Percentiles rank a stretch among this genome's conserved stretches.
phyloP scores from a whole-genome alignment of 2,329 filamentous ascomycete species.

The Fusarium zealandicum region DNA sequence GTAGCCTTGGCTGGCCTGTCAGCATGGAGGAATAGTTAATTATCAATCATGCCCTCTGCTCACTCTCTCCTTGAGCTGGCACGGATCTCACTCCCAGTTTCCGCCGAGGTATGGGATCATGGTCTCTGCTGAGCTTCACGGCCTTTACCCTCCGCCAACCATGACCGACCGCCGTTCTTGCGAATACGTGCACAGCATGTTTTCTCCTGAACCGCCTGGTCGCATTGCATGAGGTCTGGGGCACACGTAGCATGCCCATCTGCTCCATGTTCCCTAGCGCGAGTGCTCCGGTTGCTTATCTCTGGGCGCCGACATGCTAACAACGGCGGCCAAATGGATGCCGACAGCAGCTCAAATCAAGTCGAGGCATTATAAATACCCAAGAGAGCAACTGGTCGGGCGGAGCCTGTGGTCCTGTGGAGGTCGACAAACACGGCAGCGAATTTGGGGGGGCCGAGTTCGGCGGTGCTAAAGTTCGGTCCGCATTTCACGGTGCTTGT shows the following conservation, averaged over 20 bases:
- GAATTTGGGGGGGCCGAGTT: conserved; percentile 34
- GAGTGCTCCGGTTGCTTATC: conserved; percentile 35
- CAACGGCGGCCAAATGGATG: conserved; percentile 27
- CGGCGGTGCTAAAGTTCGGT: conserved; percentile 30
- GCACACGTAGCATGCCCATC: conserved; percentile 9
- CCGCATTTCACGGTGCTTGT: conserved; percentile 18
- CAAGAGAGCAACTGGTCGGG: conserved; percentile 32
- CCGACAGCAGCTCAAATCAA: conserved; percentile 35
- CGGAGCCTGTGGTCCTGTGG: conserved; percentile 34
- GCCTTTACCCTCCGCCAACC: conserved; percentile 27
- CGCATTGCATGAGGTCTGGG: conserved; percentile 18
- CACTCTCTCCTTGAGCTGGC: neutral
- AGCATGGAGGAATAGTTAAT: conserved; percentile 12
- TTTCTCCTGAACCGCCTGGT: conserved; percentile 9
- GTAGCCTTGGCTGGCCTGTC: conserved; percentile 4
- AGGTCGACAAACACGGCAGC: conserved; percentile 14
- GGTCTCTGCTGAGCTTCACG: conserved; percentile 9
- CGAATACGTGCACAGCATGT: conserved; percentile 4
- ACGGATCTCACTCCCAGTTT: conserved; percentile 16
- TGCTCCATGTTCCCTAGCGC: conserved; percentile 35
- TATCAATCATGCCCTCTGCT: conserved; percentile 12
- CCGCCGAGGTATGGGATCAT: conserved; percentile 14
- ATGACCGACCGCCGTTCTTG: conserved; percentile 1
- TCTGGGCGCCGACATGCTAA: conserved; percentile 26
- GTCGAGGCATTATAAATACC: conserved; percentile 43